Conservation (phyloP, 352 stramenopile genomes). For the Blastocystis sp. region DNA sequence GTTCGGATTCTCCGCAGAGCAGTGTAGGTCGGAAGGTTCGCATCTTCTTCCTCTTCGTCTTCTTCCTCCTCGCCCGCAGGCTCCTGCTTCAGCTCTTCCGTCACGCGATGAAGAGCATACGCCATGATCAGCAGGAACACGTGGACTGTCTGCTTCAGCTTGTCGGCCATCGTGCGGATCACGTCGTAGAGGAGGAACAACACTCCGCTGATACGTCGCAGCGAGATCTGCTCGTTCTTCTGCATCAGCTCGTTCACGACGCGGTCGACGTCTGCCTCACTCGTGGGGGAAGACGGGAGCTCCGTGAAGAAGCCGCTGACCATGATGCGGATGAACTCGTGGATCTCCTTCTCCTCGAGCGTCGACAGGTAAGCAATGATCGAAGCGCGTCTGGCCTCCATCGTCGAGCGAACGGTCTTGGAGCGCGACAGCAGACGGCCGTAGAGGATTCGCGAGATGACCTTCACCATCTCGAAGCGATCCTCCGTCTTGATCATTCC, state of each 20-base stretch:
- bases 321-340: background rate
- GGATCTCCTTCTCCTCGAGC: background rate
- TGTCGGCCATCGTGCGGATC: background rate
- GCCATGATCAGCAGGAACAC: background rate
- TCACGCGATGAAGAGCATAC: background rate
- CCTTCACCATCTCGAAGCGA: background rate
- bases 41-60: background rate
- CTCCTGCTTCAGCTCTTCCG: background rate
- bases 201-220: background rate
- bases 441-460: conserved; percentile 20
- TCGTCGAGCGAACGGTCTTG: background rate
- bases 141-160: conserved; percentile 4
- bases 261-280: background rate
- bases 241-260: background rate
- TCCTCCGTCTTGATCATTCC: conserved; percentile 32
- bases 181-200: conserved; percentile 12
- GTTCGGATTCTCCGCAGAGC: background rate
- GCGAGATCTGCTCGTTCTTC: background rate
- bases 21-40: background rate
- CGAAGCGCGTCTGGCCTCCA: background rate
- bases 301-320: background rate
- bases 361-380: conserved; percentile 14
- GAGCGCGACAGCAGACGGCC: conserved; percentile 4
- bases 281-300: background rate
- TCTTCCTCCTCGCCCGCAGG: background rate